Evolutionary conservation across 805 yeast genomes (phyloP).

Genomic region (Kazachstania martiniae): DNA sequence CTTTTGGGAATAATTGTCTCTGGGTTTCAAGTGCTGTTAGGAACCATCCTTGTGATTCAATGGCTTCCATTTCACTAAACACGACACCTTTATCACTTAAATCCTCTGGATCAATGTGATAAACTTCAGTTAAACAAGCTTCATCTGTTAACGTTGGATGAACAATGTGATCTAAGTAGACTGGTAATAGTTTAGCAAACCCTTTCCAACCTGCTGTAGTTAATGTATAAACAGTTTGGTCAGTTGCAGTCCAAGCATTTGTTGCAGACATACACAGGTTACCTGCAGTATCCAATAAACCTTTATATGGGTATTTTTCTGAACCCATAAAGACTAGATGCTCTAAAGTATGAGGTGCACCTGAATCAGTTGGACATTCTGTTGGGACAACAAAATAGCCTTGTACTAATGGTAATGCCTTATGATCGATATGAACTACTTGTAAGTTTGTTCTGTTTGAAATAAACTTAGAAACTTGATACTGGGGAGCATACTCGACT

Average conservation of each 20-base stretch:
- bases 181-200: slow-evolving; percentile 70
- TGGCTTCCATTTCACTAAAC: slow-evolving; percentile 93
- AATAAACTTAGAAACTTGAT: slow-evolving; percentile 57
- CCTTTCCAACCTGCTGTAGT: slow-evolving; percentile 96
- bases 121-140: slow-evolving; percentile 89
- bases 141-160: slow-evolving; percentile 80
- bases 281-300: slow-evolving; percentile 78
- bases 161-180: slow-evolving; percentile 79
- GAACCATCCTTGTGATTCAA: slow-evolving; percentile 70
- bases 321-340: slow-evolving; percentile 95
- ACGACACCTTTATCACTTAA: slow-evolving; percentile 88
- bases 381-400: slow-evolving; percentile 97
- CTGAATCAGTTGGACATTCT: slow-evolving; percentile 77
- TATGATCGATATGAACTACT: slow-evolving; percentile 55
- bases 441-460: slow-evolving; percentile 77
- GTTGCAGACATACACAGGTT: slow-evolving; percentile 76
- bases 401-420: slow-evolving; percentile 76
- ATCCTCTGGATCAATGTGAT: slow-evolving; percentile 84
- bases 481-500: slow-evolving; percentile 66
- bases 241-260: slow-evolving; percentile 95
- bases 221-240: slow-evolving; percentile 87
- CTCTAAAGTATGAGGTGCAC: slow-evolving; percentile 92
- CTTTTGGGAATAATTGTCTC: slow-evolving; percentile 40
- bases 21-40: slow-evolving; percentile 49
- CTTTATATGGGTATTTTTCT: slow-evolving; percentile 78